Evolutionary conservation across 2,329 filamentous ascomycete genomes (phyloP).

Genomic region (Atkinsonella hypoxylon): DNA sequence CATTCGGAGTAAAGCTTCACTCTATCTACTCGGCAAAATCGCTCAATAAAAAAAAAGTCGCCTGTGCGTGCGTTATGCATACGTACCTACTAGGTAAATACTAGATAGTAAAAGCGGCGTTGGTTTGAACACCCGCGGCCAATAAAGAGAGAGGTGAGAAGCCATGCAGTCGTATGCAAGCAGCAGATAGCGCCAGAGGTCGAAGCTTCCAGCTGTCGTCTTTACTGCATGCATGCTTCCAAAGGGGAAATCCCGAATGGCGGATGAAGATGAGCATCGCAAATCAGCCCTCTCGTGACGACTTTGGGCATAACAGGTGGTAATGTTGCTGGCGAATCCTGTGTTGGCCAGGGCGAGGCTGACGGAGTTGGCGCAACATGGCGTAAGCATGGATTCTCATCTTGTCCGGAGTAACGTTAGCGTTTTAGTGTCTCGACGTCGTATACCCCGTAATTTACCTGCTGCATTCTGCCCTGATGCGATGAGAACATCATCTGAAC

Average conservation of each 20-base stretch:
- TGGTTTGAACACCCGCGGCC: not conserved
- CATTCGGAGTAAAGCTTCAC: not conserved
- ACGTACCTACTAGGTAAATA: not conserved
- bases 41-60: no score
- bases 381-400: not conserved
- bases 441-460: not conserved
- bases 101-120: not conserved
- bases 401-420: not conserved
- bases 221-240: not conserved
- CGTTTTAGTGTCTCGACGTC: not conserved
- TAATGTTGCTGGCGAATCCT: conserved; percentile 2
- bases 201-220: not conserved
- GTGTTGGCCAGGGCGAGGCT: not conserved
- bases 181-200: not conserved
- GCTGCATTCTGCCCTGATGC: not conserved
- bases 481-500: not conserved
- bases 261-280: not conserved
- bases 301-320: conserved; percentile 4
- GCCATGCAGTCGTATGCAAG: not conserved
- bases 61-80: no score
- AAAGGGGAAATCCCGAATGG: not conserved
- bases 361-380: not conserved
- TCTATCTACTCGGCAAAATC: not conserved
- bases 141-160: not conserved
- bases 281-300: conserved; percentile 2